Base-by-base conservation (phyloP, 805 yeast genomes). In the Metschnikowia drakensbergensis region DNA sequence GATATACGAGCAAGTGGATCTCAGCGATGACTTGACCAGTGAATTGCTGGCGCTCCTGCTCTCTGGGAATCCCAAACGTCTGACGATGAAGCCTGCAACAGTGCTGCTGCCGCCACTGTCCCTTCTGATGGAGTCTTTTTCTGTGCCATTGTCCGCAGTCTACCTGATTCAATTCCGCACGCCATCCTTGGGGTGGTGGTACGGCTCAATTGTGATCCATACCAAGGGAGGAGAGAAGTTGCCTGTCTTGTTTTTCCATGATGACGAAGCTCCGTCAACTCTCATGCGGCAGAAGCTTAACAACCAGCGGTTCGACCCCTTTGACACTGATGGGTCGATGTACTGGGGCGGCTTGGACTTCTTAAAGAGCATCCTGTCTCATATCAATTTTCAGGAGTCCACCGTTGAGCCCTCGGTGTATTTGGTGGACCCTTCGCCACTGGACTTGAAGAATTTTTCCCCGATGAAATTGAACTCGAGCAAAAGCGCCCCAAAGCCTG, bases 291-390 rank as follows among this genome's bases (percentile, higher is more conserved):
- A 82, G 53, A 76, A 79, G 44, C 62, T 79, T 46, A 76, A 83
- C 46, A 81, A 79, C 55, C 80, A 80, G 58, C 70, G 77, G 10
- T 89, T 91, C 63, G 87, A 86, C 50, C 90, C 96, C 0, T 91
- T 89, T 63, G 79, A 79, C 11, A 75, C 74, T 5, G 63, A 65
- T 29, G 76, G 75, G 32, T 65, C 69, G 1, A 63, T 88, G 35
- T 86, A 83, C 55, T 94, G 98, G 97, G 99, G 99, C 22, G 99
- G 97, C 1, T 80, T 77, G 37, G 86, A 87, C 55, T 84, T 94
- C 50, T 66, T 88, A 50, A 70, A 74, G 39, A 76, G 73, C 10
- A 66, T 94, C 36, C 68, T 72, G 30, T 65, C 68, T 35, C 74
- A 77, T 53, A 81, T 86, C 30, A 82, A 80, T 49, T 65, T 89